Percentiles rank a stretch among this genome's conserved stretches.
Conservation (phyloP, 495 filamentous ascomycete genomes). For the Tuber microsphaerosporum region DNA sequence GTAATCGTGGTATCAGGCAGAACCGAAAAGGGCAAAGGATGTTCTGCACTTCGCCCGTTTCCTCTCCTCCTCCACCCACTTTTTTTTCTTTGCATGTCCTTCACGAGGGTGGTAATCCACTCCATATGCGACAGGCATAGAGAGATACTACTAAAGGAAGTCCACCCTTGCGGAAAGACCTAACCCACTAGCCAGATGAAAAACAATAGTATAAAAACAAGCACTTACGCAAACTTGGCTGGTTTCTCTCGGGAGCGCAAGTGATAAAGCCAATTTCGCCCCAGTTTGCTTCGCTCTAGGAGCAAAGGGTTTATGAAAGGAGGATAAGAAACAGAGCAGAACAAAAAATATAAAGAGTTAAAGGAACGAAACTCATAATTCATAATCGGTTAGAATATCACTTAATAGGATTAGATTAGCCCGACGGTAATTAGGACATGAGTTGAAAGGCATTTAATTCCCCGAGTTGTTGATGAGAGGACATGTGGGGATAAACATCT, state of each 20-base stretch:
- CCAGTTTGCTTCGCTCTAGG: not conserved
- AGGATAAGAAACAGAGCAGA: not conserved
- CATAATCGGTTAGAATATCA: not conserved
- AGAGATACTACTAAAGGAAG: conserved; percentile 3
- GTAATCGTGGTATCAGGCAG: not conserved
- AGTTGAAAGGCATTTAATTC: not conserved
- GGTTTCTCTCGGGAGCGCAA: not conserved
- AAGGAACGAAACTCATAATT: not conserved
- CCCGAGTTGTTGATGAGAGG: not conserved
- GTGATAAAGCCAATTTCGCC: not conserved
- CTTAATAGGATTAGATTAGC: not conserved
- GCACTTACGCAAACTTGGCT: not conserved
- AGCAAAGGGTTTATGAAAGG: not conserved
- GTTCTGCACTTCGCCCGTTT: not conserved
- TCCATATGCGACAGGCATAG: not conserved
- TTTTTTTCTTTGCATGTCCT: not conserved
- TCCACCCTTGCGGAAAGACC: not conserved
- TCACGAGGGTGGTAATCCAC: not conserved
- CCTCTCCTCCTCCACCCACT: not conserved
- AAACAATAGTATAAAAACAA: conserved; percentile 1
- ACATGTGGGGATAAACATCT: not conserved
- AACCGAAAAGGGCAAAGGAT: not conserved
- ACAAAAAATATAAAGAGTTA: not conserved
- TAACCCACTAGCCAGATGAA: not conserved
- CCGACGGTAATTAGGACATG: not conserved